phyloP scores from a whole-genome alignment of 164 flowering plant species.

The Brasenia schreberi region DNA sequence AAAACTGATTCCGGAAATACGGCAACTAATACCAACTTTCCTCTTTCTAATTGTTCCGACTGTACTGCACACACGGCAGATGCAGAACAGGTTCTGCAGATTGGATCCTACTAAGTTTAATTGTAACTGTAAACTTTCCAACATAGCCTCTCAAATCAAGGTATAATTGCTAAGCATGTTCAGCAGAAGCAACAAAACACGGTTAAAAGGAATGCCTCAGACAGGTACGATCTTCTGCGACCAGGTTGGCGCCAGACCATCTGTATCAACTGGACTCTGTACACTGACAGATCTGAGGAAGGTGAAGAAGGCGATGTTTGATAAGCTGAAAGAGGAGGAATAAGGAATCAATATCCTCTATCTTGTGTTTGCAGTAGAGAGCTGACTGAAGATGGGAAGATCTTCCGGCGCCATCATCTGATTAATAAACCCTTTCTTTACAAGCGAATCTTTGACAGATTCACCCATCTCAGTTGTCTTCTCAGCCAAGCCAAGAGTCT shows the following conservation, averaged over 20 bases:
- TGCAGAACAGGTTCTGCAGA: too few relatives aligned
- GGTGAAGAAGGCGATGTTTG: slow-evolving; percentile 45
- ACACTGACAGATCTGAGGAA: slow-evolving; percentile 59
- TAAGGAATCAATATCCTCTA: slow-evolving; percentile 10
- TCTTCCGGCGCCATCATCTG: slow-evolving; percentile 97
- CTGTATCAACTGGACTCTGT: slow-evolving; percentile 60
- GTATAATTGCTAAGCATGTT: too few relatives aligned
- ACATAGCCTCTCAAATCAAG: too few relatives aligned
- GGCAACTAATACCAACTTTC: too few relatives aligned
- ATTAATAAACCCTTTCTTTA: slow-evolving; percentile 86
- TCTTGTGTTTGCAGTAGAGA: slow-evolving; percentile 16
- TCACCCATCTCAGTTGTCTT: slow-evolving; percentile 74
- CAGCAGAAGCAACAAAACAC: too few relatives aligned
- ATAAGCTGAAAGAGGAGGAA: slow-evolving; percentile 79
- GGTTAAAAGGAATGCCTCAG: too few relatives aligned
- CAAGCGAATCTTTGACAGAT: slow-evolving; percentile 73
- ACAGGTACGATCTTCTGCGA: neutral
- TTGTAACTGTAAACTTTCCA: too few relatives aligned
- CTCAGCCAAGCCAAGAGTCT: slow-evolving; percentile 79
- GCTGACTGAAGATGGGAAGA: slow-evolving; percentile 86
- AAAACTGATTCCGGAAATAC: too few relatives aligned
- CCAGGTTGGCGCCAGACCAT: slow-evolving; percentile 32
- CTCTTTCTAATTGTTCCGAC: too few relatives aligned
- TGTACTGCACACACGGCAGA: too few relatives aligned
- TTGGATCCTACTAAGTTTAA: too few relatives aligned